phyloP scores from a whole-genome alignment of 1,284 basidiomycete genomes.

The Baeospora myosura region DNA sequence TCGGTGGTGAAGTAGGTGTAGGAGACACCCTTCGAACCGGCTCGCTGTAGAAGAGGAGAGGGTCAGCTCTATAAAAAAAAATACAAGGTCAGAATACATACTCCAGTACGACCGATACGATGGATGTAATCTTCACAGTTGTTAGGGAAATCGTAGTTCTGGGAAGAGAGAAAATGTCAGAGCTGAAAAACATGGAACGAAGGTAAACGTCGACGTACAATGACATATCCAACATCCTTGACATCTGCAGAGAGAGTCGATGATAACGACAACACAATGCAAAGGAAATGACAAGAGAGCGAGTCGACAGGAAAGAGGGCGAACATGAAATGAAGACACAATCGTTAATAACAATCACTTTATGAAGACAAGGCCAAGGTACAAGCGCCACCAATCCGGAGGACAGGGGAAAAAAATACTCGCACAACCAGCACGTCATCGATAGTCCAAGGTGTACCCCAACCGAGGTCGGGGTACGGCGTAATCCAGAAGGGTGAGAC shows the following conservation, averaged over 20 bases:
- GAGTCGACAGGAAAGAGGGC: slow-evolving; percentile 27
- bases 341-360: slow-evolving; percentile 55
- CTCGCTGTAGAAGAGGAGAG: slow-evolving; percentile 47
- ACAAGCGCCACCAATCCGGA: slow-evolving; percentile 50
- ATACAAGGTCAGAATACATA: slow-evolving; percentile 27
- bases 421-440: slow-evolving; percentile 10
- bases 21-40: slow-evolving; percentile 83
- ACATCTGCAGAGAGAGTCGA: slow-evolving; percentile 57
- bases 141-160: slow-evolving; percentile 97
- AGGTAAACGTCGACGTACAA: slow-evolving; percentile 52
- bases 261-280: slow-evolving; percentile 21
- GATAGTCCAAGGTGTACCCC: slow-evolving; percentile 25
- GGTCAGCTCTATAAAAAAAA: slow-evolving; percentile 9
- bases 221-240: slow-evolving; percentile 91
- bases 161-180: slow-evolving; percentile 15
- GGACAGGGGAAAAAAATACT: slow-evolving; percentile 28
- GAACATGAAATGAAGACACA: slow-evolving; percentile 26
- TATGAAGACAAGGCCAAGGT: slow-evolving; percentile 25
- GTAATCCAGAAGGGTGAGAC: slow-evolving; percentile 43
- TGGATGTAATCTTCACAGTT: slow-evolving; percentile 94
- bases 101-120: slow-evolving; percentile 86
- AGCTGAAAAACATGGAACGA: slow-evolving; percentile 6
- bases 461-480: slow-evolving; percentile 26
- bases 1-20: slow-evolving; percentile 97
- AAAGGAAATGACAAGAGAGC: slow-evolving; percentile 28